Evolutionary conservation across 2,329 filamentous ascomycete species (phyloP).

Genomic region (Aspergillus fumigatiaffinis): DNA sequence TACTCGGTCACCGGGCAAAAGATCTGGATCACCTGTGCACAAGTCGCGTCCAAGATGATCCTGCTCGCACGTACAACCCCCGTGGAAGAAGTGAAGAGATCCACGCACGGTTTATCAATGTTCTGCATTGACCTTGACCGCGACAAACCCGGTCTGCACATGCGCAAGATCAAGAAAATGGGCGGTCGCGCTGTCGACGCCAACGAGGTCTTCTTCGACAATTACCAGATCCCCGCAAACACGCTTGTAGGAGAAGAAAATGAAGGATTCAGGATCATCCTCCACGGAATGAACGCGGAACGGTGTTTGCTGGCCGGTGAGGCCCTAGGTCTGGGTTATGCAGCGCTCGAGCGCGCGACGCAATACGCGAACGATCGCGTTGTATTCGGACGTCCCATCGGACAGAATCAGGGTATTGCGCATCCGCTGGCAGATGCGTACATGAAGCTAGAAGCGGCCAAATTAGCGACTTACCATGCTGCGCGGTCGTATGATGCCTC

Average conservation of each 20-base stretch:
- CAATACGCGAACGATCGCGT: slow-evolving; percentile 62
- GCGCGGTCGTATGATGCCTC: slow-evolving; percentile 55
- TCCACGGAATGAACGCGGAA: slow-evolving; percentile 78
- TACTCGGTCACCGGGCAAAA: slow-evolving; percentile 75
- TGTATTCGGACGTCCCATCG: slow-evolving; percentile 57
- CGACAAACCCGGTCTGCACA: slow-evolving; percentile 55
- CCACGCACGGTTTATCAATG: slow-evolving; percentile 71
- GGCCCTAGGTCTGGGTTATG: slow-evolving; percentile 75
- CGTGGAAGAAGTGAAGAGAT: slow-evolving; percentile 62
- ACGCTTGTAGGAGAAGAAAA: slow-evolving; percentile 68
- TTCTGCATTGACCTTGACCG: slow-evolving; percentile 77
- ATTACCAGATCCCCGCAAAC: slow-evolving; percentile 63
- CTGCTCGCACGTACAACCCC: slow-evolving; percentile 73
- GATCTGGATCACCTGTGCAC: slow-evolving; percentile 84
- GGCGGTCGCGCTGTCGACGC: slow-evolving; percentile 77
- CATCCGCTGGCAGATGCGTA: slow-evolving; percentile 57
- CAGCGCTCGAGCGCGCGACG: slow-evolving; percentile 59
- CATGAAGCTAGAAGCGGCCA: slow-evolving; percentile 60
- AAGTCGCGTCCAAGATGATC: slow-evolving; percentile 80
- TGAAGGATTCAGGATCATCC: slow-evolving; percentile 72
- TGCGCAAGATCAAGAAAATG: slow-evolving; percentile 79
- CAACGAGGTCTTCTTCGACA: slow-evolving; percentile 85
- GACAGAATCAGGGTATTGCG: slow-evolving; percentile 57
- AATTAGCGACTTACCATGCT: slow-evolving; percentile 59
- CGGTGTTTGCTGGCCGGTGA: slow-evolving; percentile 73